Conservation (phyloP, 371 early-diverging fungal genomes). For the Fennellomyces sp. region DNA sequence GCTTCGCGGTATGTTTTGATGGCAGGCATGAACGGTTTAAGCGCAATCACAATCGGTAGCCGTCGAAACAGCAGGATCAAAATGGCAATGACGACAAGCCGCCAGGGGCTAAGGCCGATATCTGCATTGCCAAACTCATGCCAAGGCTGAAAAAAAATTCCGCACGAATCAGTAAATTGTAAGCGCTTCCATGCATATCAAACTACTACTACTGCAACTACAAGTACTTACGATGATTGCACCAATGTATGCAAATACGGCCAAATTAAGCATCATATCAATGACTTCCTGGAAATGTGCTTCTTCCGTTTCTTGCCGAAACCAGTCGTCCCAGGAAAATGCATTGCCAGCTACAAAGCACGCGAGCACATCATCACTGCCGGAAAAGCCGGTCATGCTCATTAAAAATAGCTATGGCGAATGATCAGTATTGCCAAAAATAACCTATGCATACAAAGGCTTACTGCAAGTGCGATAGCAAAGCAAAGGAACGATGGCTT, state of each 20-base stretch:
- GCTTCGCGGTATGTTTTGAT: constrained; percentile 81
- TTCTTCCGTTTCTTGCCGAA: constrained; percentile 83
- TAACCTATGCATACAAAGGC: constrained; percentile 9
- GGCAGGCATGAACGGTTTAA: constrained; percentile 74
- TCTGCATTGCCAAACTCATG: constrained; percentile 58
- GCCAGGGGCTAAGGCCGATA: constrained; percentile 65
- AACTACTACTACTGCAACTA: not conserved
- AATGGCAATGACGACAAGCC: constrained; percentile 68
- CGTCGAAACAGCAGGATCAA: constrained; percentile 83
- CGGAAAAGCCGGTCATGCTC: constrained; percentile 79
- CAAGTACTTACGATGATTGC: constrained; percentile 66
- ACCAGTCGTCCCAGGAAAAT: constrained; percentile 92
- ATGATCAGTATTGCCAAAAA: constrained; percentile 52
- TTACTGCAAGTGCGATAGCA: constrained; percentile 86
- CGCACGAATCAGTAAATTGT: too few relatives aligned
- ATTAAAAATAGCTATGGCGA: constrained; percentile 72
- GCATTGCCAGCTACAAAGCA: constrained; percentile 91
- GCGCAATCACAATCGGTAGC: constrained; percentile 72
- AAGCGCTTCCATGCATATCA: not conserved
- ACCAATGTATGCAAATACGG: constrained; percentile 94
- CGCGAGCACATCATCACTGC: constrained; percentile 88
- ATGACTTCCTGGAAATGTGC: constrained; percentile 91
- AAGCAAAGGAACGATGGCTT: constrained; percentile 91
- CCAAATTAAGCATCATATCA: constrained; percentile 86
- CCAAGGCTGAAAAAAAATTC: constrained; percentile 67